Base-by-base conservation (phyloP, 2,329 filamentous ascomycete species). In the Sordariomycetes sp. region DNA sequence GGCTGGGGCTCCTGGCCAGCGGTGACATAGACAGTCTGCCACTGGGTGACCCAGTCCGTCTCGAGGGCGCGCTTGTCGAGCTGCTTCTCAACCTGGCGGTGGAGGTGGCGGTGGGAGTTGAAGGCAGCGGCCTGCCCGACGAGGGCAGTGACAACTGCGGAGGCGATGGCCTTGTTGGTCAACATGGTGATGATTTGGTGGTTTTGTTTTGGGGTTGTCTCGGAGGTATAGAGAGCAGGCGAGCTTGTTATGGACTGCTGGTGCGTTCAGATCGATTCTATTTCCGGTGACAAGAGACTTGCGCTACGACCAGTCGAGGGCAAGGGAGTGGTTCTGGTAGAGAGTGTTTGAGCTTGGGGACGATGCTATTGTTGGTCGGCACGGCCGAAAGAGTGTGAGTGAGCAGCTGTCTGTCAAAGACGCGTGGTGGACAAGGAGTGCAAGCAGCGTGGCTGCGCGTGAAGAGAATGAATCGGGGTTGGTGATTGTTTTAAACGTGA, bases 321-420 rank as follows among this genome's bases (percentile, higher is more conserved):
- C 8, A 20, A 31, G 21, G 11, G 17, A 21, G 12, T 11, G 19
- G 20, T n/a, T 20, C 10, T 27, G 23, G 15, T 25, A 24, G 10
- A n/a, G 17, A n/a, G n/a, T n/a, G n/a, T n/a, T n/a, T n/a, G n/a
- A n/a, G n/a, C n/a, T n/a, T n/a, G n/a, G n/a, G n/a, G n/a, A n/a
- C n/a, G n/a, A n/a, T n/a, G n/a, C 21, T 21, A 12, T 29, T 25
- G 20, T 23, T 23, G 41, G 41, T 44, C 51, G 57, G 54, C 57
- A 50, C 56, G 47, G 57, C 55, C 53, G 54, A 46, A 39, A 34
- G 48, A 46, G 51, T 41, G 51, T 44, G 46, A 29, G 33, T 39
- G 38, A 32, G 34, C 35, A 46, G 59, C 57, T 41, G 58, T 69
- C 67, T 71, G 47, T 71, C 66, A 69, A 71, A 70, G 67, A 70